These are phyloP conservation scores for Effrenium voratum DNA, from an alignment of 73 alveolate genomes.

Conservation along the genomic window DNA sequence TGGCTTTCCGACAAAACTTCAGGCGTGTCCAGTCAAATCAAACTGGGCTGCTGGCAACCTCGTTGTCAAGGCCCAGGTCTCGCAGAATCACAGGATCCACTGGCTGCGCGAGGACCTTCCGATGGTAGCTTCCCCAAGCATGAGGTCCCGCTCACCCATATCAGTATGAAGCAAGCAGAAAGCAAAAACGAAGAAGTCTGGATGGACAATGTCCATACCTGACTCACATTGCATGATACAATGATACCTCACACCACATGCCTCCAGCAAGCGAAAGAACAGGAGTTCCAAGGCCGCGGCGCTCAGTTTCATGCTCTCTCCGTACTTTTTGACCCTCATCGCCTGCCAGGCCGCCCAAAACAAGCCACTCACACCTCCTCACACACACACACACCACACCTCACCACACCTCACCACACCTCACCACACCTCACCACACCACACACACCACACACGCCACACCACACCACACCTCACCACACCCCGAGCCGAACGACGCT, in stretches of 20 bases:
- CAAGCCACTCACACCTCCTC: not conserved
- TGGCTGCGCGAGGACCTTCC: conserved; percentile 74
- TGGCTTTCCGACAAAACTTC: not conserved
- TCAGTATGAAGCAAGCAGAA: no score
- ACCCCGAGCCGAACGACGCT: not conserved
- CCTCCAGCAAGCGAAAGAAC: not conserved
- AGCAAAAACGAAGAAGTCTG: no score
- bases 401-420: not conserved
- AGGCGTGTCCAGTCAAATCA: not conserved
- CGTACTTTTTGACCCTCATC: conserved; percentile 51
- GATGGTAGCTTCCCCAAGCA: no score
- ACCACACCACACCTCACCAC: not conserved
- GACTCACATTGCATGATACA: no score
- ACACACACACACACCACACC: not conserved
- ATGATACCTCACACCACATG: no score
- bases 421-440: not conserved
- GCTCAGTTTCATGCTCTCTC: conserved; percentile 88
- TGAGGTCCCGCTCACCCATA: no score
- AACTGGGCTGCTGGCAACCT: conserved; percentile 20
- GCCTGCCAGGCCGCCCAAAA: not conserved
- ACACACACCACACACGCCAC: not conserved
- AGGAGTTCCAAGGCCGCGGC: not conserved
- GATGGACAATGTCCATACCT: no score
- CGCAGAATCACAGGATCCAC: conserved; percentile 82
- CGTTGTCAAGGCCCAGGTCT: conserved; percentile 80